Evolutionary conservation across 768 basidiomycete species (phyloP), one percentile per base, ranked within the genome.

Genomic region (Cystofilobasidium ferigula): DNA sequence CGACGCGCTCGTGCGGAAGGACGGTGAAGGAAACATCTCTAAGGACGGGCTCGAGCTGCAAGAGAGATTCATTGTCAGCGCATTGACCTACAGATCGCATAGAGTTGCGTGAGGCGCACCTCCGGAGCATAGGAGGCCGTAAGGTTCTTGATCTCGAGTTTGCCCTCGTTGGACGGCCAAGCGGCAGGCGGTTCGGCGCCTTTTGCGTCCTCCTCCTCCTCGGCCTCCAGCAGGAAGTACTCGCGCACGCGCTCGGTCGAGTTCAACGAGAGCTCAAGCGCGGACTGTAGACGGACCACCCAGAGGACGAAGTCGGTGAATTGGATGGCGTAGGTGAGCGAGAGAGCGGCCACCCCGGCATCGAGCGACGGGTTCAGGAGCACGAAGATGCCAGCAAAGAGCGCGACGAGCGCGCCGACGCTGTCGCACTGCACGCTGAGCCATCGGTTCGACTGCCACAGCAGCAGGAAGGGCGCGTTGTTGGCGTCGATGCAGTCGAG

Each of bases 171-270:
- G 0, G 72, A 64, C 0, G 78, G 78, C 78, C 78, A 79, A 35
- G 73, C 72, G 0, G 78, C 78, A 0, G 78, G 78, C n/a, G 78
- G 78, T 13, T 73, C 71, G 26, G 71, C 65, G 6, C 78, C 77
- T 1, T 72, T 66, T 3, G 58, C 53, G 18, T 70, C 42, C 5
- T 65, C 70, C 8, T 68, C 68, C 30, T 71, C 73, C 69, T 75
- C 74, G 36, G 54, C 57, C 18, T 73, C 71, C 13, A 75, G 67
- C 2, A 36, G 30, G 24, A 70, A 63, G 58, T 72, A 75, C 40
- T 75, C 73, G 3, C 68, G 62, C 6, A 69, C 65, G 18, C 74
- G 53, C 54, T 75, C 70, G 34, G 69, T 67, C n/a, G 70, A 28
- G 58, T 71, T 68, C 6, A 34, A 26, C 6, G 61, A 53, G 45